phyloP scores from a whole-genome alignment of 1,139 yeast species.

The Debaryomyces udenii region DNA sequence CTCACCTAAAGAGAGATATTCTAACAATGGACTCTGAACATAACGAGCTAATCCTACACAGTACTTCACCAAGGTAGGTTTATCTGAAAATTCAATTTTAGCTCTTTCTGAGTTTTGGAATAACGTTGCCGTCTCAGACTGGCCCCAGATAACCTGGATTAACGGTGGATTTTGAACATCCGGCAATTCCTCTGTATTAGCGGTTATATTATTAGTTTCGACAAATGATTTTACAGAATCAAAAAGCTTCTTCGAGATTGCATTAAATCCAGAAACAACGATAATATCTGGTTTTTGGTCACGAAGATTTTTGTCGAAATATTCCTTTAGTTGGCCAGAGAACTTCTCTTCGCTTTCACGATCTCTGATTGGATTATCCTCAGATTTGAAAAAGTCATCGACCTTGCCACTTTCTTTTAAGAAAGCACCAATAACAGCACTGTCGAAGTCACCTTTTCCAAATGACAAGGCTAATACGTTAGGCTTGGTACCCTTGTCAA shows the following conservation, averaged over 20 bases:
- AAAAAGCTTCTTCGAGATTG: constrained; percentile 64
- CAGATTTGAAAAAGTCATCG: constrained; percentile 76
- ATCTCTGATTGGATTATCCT: constrained; percentile 69
- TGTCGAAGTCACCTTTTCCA: constrained; percentile 83
- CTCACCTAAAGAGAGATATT: constrained; percentile 78
- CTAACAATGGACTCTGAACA: constrained; percentile 86
- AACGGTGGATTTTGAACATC: constrained; percentile 46
- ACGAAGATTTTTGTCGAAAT: constrained; percentile 41
- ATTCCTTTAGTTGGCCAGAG: constrained; percentile 50
- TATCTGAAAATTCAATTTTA: constrained; percentile 79
- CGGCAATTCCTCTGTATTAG: constrained; percentile 51
- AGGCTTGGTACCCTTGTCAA: constrained; percentile 79
- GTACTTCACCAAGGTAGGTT: constrained; percentile 79
- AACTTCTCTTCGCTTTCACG: constrained; percentile 56
- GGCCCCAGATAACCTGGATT: constrained; percentile 74
- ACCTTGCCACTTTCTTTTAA: constrained; percentile 82
- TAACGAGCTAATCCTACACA: constrained; percentile 90
- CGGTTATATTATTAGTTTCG: constrained; percentile 55
- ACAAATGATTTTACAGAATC: constrained; percentile 63
- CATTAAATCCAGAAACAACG: constrained; percentile 87
- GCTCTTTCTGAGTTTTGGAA: constrained; percentile 84
- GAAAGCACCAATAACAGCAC: constrained; percentile 83
- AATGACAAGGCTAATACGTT: constrained; percentile 80
- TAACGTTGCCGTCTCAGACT: constrained; percentile 91
- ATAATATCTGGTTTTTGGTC: constrained; percentile 76